Base-by-base conservation (phyloP, 495 filamentous ascomycete species). In the Evansstolkia leycettana region DNA sequence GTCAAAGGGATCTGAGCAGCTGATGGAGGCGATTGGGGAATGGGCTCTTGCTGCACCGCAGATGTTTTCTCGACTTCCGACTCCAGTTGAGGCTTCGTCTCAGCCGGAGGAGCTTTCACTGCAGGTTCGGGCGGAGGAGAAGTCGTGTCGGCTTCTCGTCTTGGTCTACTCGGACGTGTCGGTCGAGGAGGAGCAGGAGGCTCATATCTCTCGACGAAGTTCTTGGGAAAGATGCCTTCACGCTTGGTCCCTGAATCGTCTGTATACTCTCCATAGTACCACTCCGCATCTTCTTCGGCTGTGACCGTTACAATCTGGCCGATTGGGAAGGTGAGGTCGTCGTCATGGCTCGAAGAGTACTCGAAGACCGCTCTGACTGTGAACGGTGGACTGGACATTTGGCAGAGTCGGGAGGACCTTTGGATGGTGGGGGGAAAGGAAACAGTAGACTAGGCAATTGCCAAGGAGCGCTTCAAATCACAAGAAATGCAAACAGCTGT, bases 281-380 rank as follows among this genome's bases (percentile, higher is more conserved):
- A 98, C 46, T 96, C 90, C 30, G 68, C 78, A 53, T 93, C 92
- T 50, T 96, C 90, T 57, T 80, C 75, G 16, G 80, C 87, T 14
- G 83, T 94, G 31, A 98, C 90, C 27, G 82, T 93, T 51, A 98
- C 84, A 47, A 95, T 73, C 59, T 95, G 87, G 39, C 87, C 84
- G 48, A 73, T 67, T 23, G 70, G 52, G 54, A 98, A 98, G 47
- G 72, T 77, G 36, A 98, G 82, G 63, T 98, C 90, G 59, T 96
- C 90, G 45, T 93, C 85, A 57, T 98, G 87, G 41, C 64, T 66
- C 41, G 92, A 96, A 48, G 65, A 62, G 60, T 96, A 98, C 52
- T 96, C 87, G 65, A 80, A 96, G 48, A 96, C 60, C 40, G 89
- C 84, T 71, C 84, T 90, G 62, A 96, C 90, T 58, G 82, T 93